Base-by-base conservation (phyloP, 2,329 filamentous ascomycete genomes). In the Neopestalotiopsis clavispora region DNA sequence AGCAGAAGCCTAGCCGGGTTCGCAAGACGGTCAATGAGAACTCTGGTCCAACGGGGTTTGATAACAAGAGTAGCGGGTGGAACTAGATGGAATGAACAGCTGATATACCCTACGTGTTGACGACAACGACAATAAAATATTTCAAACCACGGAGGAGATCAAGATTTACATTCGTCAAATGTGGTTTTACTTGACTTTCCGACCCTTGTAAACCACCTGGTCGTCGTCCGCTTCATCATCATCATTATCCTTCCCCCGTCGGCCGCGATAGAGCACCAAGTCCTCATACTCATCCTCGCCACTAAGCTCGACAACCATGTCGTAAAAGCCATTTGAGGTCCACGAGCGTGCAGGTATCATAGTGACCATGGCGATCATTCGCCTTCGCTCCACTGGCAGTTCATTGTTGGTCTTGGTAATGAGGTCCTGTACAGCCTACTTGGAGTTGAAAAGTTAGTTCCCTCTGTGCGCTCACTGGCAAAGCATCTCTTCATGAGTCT, bases 1-100 rank as follows among this genome's bases (percentile, higher is more conserved):
- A 97, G 82, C 92, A 94, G 76, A 95, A 92, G 79, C 90, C 91
- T 1, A 83, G n/a, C 59, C 32, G 34, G 7, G 32, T 40, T 13
- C 13, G 59, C 28, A 62, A 62, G 32, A 62, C 59, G 28, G 59
- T 62, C 13, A 62, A 62, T 12, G 59, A 62, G 32, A 20, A 62
- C 13, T 40, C 59, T 20, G 59, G 57, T 23, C 57, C 57, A 12
- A 59, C 57, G 6, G 57, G 57, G 28, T 59, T 59, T 17, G 57
- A 34, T 28, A 59, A 20, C 34, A 62, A 62, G 59, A 62, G n/a
- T 62, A 52, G 45, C 17, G 59, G 59, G 4, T 62, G 59, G 59
- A 62, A 62, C 32, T 62, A 62, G 32, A 59, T 17, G 49, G 57
- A 6, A 59, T 59, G 23, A 56, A n/a, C 14, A 62, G 34, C 34